phyloP scores from a whole-genome alignment of 202 grass and related monocot genomes.

The Cymbopogon flexuosus region DNA sequence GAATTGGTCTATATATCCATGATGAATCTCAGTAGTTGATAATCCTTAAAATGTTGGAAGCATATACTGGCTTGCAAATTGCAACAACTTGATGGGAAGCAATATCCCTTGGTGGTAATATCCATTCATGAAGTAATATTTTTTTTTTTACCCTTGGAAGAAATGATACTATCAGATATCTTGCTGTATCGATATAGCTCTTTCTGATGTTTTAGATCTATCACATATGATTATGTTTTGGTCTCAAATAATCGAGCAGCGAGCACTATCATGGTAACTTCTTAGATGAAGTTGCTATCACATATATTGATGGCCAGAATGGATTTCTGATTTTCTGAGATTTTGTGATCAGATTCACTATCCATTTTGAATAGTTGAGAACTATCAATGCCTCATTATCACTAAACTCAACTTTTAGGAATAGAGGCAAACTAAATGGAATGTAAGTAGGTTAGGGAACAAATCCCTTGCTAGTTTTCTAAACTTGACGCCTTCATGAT shows the following conservation, averaged over 20 bases:
- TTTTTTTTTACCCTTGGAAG: not conserved
- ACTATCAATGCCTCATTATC: not conserved
- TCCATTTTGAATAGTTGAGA: conserved; percentile 9
- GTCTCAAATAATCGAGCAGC: not conserved
- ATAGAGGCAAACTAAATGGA: not conserved
- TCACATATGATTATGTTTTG: not conserved
- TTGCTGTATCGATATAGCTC: not conserved
- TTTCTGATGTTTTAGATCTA: not conserved
- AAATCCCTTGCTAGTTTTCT: not conserved
- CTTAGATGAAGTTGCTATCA: not conserved
- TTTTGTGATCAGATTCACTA: not conserved
- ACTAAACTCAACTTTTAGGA: not conserved
- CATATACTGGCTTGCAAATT: conserved; percentile 4
- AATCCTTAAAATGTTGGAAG: conserved; percentile 14
- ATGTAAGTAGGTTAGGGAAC: not conserved
- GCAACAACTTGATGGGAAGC: not conserved
- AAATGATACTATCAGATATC: not conserved
- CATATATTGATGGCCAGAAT: not conserved
- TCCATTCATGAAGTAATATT: not conserved
- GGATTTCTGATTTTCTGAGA: not conserved
- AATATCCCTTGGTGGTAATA: not conserved
- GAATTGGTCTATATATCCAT: not conserved
- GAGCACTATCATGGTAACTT: not conserved
- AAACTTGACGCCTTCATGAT: not conserved
- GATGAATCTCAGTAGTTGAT: not conserved